Base-by-base conservation (phyloP, 176 grass and related monocot genomes). In the Hordeum marinum region DNA sequence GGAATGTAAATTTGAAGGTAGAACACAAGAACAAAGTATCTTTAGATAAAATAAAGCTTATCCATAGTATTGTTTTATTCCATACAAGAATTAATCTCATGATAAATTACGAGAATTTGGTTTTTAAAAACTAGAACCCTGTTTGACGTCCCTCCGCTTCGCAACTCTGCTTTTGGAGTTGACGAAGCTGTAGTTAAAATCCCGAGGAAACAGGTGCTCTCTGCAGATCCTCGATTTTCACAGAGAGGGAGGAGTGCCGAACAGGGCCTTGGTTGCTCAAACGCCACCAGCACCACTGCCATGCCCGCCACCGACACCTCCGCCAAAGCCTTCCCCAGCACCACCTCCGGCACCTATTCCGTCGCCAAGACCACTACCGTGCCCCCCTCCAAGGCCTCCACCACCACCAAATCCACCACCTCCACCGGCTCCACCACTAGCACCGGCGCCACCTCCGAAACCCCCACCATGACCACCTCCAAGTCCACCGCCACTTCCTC, bases 381-480 rank as follows among this genome's bases (percentile, higher is more conserved):
- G 50, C 9, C 75, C 20, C 14, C 45, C 68, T 43, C n/a, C n/a
- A 0, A 45, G 23, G 15, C 68, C 68, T 26, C 39, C 68, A 2
- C 42, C 72, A 3, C 74, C 73, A 23, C 73, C 73, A 57, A 76
- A 57, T 76, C 73, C 73, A 35, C 73, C 74, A 13, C 74, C 66
- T 52, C 74, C 73, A 23, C 73, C 73, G 35, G 57, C 35, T 76
- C 73, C 73, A 35, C 73, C 74, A 13, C 74, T 35, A 18, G 5
- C 48, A 18, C 15, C 48, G 5, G 48, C 15, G 48, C 48, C 48
- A 1, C 66, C 66, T 13, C 39, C 39, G 24, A 64, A 7, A 31
- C 40, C 40, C 15, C 52, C 45, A 20, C 72, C 69, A 72, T 23
- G 37, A 50, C 71, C 43, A 0, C 43, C 43, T 14, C 62, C 62